Conservation (phyloP, 148 eudicot species). For the Heliosperma pusillum region DNA sequence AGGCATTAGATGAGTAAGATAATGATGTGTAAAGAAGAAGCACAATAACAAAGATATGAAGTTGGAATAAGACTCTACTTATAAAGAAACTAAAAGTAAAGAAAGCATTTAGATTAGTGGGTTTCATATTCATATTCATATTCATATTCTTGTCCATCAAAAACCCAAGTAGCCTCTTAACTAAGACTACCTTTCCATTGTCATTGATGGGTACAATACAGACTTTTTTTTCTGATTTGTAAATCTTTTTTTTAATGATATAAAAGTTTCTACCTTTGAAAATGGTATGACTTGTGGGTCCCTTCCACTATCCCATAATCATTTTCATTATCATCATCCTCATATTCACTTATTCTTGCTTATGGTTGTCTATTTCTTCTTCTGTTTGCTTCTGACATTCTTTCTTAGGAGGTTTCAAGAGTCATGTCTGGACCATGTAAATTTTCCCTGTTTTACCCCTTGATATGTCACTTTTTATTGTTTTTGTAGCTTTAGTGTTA, state of each 20-base stretch:
- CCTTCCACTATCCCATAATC: conserved; percentile 42
- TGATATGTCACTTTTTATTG: neutral
- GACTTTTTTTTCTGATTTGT: conserved; percentile 12
- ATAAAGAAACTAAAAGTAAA: conserved; percentile 34
- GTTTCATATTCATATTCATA: conserved; percentile 61
- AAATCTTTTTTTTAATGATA: conserved; percentile 3
- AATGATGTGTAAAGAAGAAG: conserved; percentile 26
- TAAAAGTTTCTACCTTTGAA: conserved; percentile 9
- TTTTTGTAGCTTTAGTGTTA: neutral
- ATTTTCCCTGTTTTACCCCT: conserved; percentile 17
- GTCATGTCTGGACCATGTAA: conserved; percentile 44
- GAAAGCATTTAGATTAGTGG: conserved; percentile 55
- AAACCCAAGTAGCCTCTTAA: conserved; percentile 28
- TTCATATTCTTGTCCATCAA: conserved; percentile 38
- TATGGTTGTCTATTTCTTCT: conserved; percentile 35
- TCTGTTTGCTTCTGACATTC: conserved; percentile 21
- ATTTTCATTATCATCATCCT: conserved; percentile 32
- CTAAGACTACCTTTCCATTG: conserved; percentile 22
- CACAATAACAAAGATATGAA: conserved; percentile 19
- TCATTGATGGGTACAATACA: conserved; percentile 21
- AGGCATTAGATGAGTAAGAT: conserved; percentile 4
- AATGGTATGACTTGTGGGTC: conserved; percentile 49
- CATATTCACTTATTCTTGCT: conserved; percentile 32
- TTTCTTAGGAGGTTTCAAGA: conserved; percentile 30
- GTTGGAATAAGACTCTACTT: conserved; percentile 25